Evolutionary conservation across 306 rosid genomes (phyloP), one percentile per base, ranked within the genome.

Genomic region (Pyrus communis): DNA sequence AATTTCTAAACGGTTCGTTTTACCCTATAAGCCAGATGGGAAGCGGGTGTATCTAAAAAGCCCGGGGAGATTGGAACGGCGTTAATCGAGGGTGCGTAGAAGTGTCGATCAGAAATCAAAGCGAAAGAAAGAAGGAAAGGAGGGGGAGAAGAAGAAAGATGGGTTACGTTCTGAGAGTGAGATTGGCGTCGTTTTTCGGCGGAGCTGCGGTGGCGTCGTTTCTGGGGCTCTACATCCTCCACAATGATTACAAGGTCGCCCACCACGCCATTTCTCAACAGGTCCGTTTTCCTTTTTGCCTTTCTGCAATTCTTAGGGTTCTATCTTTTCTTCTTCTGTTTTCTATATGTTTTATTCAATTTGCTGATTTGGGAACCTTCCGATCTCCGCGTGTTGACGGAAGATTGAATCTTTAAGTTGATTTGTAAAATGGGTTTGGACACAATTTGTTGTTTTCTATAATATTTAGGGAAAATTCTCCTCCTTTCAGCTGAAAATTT

Each of bases 161-260:
- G 98, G 98, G 98, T 71, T 95, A 88, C 78, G 87, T 95, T 54
- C 80, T 90, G 75, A 78, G 98, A 66, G 98, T 90, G 73, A 84
- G 97, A 87, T 79, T 93, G 81, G 97, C 97, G 7, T 89, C 97
- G 35, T 92, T 92, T 85, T 92, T 92, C 80, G 73, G 88, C 11
- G 97, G 99, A 4, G 97, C 96, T 30, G 97, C 99, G 42, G 82
- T 81, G 82, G 92, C 97, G 70, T 90, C 98, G 79, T 85, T 87
- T 75, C 73, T 79, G 7, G 96, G 97, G 64, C 82, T 95, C 70
- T 95, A 82, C 76, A 74, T 89, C 75, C 99, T 90, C 66, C 97
- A 88, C 71, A 82, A 78, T 70, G 99, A 95, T 75, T 95, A 92
- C 97, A 88, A 88, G 84, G 69, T 89, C 69, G 96, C 96, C 2